phyloP scores from a whole-genome alignment of 352 stramenopile species.

The Thraustotheca clavata region DNA sequence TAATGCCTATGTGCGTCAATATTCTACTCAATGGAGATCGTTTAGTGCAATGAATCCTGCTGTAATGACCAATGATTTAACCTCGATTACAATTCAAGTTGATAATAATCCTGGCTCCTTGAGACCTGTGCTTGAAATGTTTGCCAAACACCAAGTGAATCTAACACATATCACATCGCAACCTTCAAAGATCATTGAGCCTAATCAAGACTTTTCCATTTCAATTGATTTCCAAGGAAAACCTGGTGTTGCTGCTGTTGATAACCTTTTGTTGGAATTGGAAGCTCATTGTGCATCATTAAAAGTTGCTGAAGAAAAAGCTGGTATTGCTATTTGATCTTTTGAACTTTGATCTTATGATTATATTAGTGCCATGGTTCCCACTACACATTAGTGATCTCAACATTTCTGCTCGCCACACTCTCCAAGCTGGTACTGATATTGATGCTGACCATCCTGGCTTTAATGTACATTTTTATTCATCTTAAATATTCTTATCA shows the following conservation, averaged over 20 bases:
- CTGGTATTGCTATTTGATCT: slow-evolving; percentile 22
- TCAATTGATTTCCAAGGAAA: slow-evolving; percentile 52
- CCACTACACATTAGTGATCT: slow-evolving; percentile 74
- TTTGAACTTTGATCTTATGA: neutral
- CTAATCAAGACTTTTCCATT: slow-evolving; percentile 36
- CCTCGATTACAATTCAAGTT: neutral
- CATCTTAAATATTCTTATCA: too few species aligned
- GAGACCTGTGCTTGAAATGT: slow-evolving; percentile 62
- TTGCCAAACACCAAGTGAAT: slow-evolving; percentile 82
- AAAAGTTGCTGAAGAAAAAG: slow-evolving; percentile 55
- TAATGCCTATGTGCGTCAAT: too few species aligned
- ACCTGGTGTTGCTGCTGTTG: slow-evolving; percentile 32
- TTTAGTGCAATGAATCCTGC: neutral
- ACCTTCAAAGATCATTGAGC: slow-evolving; percentile 29
- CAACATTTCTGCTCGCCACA: slow-evolving; percentile 55
- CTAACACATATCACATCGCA: slow-evolving; percentile 73
- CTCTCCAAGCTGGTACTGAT: slow-evolving; percentile 90
- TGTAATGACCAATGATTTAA: neutral
- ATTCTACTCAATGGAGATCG: neutral
- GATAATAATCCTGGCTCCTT: slow-evolving; percentile 35
- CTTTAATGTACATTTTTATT: slow-evolving; percentile 65
- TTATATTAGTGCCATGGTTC: slow-evolving; percentile 63
- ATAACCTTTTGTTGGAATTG: slow-evolving; percentile 43
- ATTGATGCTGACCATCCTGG: slow-evolving; percentile 92
- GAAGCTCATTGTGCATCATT: slow-evolving; percentile 37